A percentile compares a stretch with the other conserved stretches of the same genome.
These are phyloP conservation scores for Draba incana DNA, from an alignment of 345 rosid genomes.

Conservation along the genomic window DNA sequence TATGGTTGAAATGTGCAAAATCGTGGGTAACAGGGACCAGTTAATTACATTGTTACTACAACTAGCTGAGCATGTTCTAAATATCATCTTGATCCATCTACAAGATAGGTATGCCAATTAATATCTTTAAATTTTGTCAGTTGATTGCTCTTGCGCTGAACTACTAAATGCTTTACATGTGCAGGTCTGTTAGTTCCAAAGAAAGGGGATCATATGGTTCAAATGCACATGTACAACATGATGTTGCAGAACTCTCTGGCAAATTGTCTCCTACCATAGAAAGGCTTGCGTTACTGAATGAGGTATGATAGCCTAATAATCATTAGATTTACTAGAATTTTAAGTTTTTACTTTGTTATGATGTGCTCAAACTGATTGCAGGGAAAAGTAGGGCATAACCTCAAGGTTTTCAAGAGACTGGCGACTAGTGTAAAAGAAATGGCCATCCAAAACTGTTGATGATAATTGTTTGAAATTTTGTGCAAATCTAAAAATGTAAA, in stretches of 20 bases:
- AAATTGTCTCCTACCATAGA: slow-evolving; percentile 72
- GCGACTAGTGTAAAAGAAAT: slow-evolving; percentile 78
- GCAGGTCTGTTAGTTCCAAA: slow-evolving; percentile 54
- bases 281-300: slow-evolving; percentile 75
- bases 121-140: too few relatives aligned
- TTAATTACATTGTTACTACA: slow-evolving; percentile 71
- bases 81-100: slow-evolving; percentile 76
- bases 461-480: slow-evolving; percentile 25
- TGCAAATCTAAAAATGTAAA: slow-evolving; percentile 16
- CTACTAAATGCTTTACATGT: slow-evolving; percentile 28
- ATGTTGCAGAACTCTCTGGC: slow-evolving; percentile 54
- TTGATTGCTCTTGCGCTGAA: background rate
- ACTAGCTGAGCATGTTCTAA: slow-evolving; percentile 74
- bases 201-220: slow-evolving; percentile 46
- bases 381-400: slow-evolving; percentile 79
- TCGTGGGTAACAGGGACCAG: slow-evolving; percentile 76
- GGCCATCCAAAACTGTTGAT: slow-evolving; percentile 53
- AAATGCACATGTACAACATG: slow-evolving; percentile 50
- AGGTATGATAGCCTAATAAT: slow-evolving; percentile 53
- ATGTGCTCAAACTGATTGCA: slow-evolving; percentile 35
- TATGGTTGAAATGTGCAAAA: slow-evolving; percentile 93
- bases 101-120: slow-evolving; percentile 66
- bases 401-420: slow-evolving; percentile 78
- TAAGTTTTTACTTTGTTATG: background rate
- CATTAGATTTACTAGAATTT: background rate